Evolutionary conservation across 2,329 filamentous ascomycete genomes (phyloP), one percentile per base, ranked within the genome.

Genomic region (Fusarium goolgardi): DNA sequence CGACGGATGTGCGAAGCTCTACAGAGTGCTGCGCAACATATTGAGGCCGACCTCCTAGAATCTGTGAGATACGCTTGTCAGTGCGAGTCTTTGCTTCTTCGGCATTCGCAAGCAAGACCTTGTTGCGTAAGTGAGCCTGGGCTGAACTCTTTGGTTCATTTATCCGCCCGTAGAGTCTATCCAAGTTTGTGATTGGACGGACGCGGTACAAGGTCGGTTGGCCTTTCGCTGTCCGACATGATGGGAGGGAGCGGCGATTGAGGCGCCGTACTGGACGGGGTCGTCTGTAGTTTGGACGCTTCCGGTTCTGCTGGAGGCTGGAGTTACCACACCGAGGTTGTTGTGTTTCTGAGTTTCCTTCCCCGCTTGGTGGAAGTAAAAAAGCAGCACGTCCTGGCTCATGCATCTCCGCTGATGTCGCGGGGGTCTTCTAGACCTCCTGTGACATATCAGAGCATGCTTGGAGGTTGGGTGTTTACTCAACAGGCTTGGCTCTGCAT

Each of bases 201-300:
- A 21, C 44, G 4, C 21, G 31, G n/a, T 27, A 29, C 21, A 56
- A 25, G 8, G 10, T 27, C 31, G 32, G 41, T 34, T 10, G 16
- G 13, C 20, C 20, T 27, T 21, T 47, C 23, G 11, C 11, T 20
- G 49, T 40, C 3, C 16, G 6, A 8, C 32, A n/a, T 45, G 23
- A 34, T 20, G 10, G 6, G 13, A 23, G 21, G 23, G 32, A 16
- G 25, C n/a, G 13, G 23, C n/a, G 23, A 51, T 18, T 8, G 23
- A 20, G 32, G 3, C 13, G 23, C 13, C 34, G 10, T n/a, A 20
- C 18, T 15, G 47, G 57, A 44, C 13, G 25, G 11, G n/a, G 32
- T 21, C 46, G 41, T 44, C 41, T 43, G 25, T 34, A 41, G 8
- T 62, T 66, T 34, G 46, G 31, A 21, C 50, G 37, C 13, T 18